A percentile compares a stretch with the other conserved stretches of the same genome.
phyloP scores from a whole-genome alignment of 352 stramenopile genomes.

The Globisporangium orthogonon region DNA sequence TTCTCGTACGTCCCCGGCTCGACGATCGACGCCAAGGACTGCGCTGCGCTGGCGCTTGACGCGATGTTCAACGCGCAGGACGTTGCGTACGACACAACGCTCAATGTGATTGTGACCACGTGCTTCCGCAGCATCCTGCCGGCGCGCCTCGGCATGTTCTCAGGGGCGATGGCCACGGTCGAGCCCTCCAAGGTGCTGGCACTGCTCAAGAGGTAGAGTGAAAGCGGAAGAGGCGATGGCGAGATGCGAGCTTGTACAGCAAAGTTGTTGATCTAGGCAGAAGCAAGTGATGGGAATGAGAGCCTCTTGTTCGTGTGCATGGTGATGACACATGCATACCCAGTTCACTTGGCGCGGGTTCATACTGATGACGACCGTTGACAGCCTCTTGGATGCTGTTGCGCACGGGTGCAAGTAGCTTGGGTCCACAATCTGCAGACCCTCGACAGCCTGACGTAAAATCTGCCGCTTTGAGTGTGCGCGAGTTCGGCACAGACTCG shows the following conservation, averaged over 20 bases:
- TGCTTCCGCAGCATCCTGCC: constrained; percentile 28
- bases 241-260: background rate
- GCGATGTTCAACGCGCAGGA: constrained; percentile 50
- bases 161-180: constrained; percentile 31
- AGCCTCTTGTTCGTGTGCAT: background rate
- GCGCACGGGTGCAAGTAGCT: too few species aligned
- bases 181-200: constrained; percentile 20
- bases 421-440: too few species aligned
- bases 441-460: too few species aligned
- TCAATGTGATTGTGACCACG: constrained; percentile 26
- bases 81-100: constrained; percentile 42
- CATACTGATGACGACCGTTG: too few species aligned
- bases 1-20: constrained; percentile 30
- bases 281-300: background rate
- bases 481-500: too few species aligned
- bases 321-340: too few species aligned
- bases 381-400: too few species aligned
- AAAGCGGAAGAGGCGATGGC: background rate
- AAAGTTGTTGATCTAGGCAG: too few species aligned
- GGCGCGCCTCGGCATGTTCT: constrained; percentile 25
- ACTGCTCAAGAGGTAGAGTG: constrained; percentile 18
- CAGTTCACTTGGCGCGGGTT: background rate
- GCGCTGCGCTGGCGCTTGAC: constrained; percentile 33
- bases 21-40: constrained; percentile 32
- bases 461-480: too few species aligned